phyloP scores from a whole-genome alignment of 345 rosid genomes.

The Atalantia buxifolia region DNA sequence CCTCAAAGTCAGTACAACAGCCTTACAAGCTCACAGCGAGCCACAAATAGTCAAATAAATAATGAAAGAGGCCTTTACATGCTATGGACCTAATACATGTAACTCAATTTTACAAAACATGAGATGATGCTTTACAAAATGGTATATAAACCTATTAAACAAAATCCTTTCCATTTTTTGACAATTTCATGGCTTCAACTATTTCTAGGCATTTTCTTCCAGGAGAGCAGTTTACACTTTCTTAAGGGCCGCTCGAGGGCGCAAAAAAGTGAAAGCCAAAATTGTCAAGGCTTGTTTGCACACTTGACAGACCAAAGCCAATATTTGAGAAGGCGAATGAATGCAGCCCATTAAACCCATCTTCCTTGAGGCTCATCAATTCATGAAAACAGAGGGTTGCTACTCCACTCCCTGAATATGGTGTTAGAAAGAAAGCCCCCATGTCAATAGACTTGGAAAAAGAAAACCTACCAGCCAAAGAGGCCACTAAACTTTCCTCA shows the following conservation, averaged over 20 bases:
- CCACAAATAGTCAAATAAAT: conserved; percentile 16
- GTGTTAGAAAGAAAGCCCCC: conserved; percentile 36
- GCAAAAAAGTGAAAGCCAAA: conserved; percentile 9
- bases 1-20: conserved; percentile 23
- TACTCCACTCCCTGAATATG: conserved; percentile 49
- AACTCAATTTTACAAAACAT: conserved; percentile 22
- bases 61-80: conserved; percentile 29
- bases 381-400: no score
- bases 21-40: conserved; percentile 26
- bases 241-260: conserved; percentile 14
- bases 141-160: conserved; percentile 9
- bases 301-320: conserved; percentile 38
- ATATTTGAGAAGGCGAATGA: conserved; percentile 30
- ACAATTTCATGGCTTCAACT: conserved; percentile 19
- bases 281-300: conserved; percentile 25
- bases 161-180: conserved; percentile 15
- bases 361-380: no score
- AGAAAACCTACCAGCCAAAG: conserved; percentile 18
- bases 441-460: conserved; percentile 43
- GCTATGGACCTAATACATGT: conserved; percentile 24
- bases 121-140: conserved; percentile 16
- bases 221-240: conserved; percentile 18
- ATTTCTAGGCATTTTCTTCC: conserved; percentile 22
- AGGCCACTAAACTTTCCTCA: conserved; percentile 22
- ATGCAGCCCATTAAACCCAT: conserved; percentile 38